Conservation (phyloP, 2,329 filamentous ascomycete species). For the Metarhizium brunneum region DNA sequence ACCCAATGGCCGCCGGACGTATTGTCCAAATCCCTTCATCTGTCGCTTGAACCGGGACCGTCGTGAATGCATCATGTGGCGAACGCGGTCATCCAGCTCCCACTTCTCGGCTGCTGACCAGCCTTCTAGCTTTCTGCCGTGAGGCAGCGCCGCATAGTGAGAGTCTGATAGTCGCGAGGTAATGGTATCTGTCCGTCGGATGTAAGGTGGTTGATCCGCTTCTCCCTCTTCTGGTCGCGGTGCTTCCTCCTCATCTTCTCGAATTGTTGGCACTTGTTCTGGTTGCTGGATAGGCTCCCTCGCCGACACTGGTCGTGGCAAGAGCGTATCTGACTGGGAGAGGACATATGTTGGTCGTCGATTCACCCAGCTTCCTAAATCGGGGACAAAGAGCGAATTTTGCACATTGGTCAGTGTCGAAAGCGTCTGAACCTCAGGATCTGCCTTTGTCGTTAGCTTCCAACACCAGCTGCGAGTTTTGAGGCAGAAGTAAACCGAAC, state of each 20-base stretch:
- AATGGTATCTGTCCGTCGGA: constrained; percentile 46
- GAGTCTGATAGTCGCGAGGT: constrained; percentile 59
- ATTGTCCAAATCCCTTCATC: constrained; percentile 74
- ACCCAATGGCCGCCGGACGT: constrained; percentile 66
- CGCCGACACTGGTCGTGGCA: neutral
- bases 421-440: constrained; percentile 74
- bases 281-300: neutral
- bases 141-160: constrained; percentile 71
- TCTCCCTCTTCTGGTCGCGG: constrained; percentile 12
- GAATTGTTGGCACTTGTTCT: constrained; percentile 10
- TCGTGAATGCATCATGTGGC: constrained; percentile 78
- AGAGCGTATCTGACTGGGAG: constrained; percentile 28
- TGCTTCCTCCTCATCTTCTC: neutral
- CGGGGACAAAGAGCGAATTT: constrained; percentile 79
- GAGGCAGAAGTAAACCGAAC: neutral
- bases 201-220: constrained; percentile 13
- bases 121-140: constrained; percentile 60
- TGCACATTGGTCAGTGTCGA: constrained; percentile 83
- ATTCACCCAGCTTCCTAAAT: constrained; percentile 68
- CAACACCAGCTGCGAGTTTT: too few species aligned
- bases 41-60: constrained; percentile 70
- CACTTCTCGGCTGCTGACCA: constrained; percentile 68
- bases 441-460: constrained; percentile 29
- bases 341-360: constrained; percentile 71
- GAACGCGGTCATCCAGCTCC: constrained; percentile 75